Evolutionary conservation across 148 eudicot species (phyloP).

Genomic region (Rhododendron vialii): DNA sequence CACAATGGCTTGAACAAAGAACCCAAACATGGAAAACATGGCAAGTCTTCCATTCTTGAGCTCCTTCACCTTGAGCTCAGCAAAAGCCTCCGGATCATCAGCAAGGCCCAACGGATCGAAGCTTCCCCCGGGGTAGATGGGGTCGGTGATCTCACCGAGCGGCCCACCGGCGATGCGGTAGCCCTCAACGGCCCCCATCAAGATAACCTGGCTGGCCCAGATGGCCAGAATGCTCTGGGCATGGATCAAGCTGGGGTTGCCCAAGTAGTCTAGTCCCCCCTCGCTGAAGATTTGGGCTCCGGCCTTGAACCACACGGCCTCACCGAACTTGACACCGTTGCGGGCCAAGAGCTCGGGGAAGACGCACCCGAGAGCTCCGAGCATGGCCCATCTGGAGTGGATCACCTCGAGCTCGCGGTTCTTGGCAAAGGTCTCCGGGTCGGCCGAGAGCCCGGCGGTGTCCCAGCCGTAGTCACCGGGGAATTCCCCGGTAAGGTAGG

Average conservation of each 20-base stretch:
- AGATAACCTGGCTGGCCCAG: conserved; percentile 36
- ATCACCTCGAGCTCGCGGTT: conserved; percentile 34
- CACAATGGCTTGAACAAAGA: conserved; percentile 37
- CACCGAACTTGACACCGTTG: conserved; percentile 38
- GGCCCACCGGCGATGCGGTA: conserved; percentile 40
- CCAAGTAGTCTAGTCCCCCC: conserved; percentile 36
- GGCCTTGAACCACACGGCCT: conserved; percentile 46
- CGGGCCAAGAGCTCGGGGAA: conserved; percentile 42
- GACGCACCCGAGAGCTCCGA: conserved; percentile 37
- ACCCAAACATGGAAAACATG: conserved; percentile 42
- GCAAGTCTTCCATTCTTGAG: conserved; percentile 37
- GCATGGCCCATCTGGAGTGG: conserved; percentile 33
- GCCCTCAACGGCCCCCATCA: conserved; percentile 41
- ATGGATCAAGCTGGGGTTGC: conserved; percentile 37
- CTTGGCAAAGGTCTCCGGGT: conserved; percentile 31
- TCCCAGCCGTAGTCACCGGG: conserved; percentile 37
- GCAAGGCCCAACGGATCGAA: conserved; percentile 34
- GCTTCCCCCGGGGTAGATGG: conserved; percentile 38
- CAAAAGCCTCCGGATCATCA: conserved; percentile 38
- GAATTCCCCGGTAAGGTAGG: conserved; percentile 32
- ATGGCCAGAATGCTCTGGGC: conserved; percentile 40
- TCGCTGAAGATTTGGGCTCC: conserved; percentile 37
- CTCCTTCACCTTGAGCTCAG: conserved; percentile 38
- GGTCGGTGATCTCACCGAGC: conserved; percentile 33
- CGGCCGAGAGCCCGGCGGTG: conserved; percentile 33